Conservation (phyloP, 2,329 filamentous ascomycete species). For the Didymella segeticola region DNA sequence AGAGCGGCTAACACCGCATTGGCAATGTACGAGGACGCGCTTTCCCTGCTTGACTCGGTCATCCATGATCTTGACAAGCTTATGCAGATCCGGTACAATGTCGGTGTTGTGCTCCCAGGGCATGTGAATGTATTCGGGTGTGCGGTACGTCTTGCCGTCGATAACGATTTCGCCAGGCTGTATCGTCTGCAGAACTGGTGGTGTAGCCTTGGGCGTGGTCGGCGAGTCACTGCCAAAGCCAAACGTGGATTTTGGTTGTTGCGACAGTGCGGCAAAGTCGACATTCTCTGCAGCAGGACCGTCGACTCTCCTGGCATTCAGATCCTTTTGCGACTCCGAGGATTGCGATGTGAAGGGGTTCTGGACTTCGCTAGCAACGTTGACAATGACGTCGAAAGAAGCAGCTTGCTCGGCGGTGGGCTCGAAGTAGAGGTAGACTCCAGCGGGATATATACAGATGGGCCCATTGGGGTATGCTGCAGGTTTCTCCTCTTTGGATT, state of each 20-base stretch:
- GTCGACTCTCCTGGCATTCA: constrained; percentile 46
- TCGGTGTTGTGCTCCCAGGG: constrained; percentile 90
- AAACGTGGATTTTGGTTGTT: constrained; percentile 33
- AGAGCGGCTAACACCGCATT: constrained; percentile 84
- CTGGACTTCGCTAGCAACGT: constrained; percentile 80
- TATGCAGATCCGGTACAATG: constrained; percentile 78
- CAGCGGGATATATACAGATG: constrained; percentile 79
- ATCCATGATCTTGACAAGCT: constrained; percentile 78
- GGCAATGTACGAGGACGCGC: constrained; percentile 82
- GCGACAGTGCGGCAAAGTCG: constrained; percentile 44
- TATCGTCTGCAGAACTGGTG: constrained; percentile 48
- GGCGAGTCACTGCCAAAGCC: constrained; percentile 49
- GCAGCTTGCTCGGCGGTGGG: constrained; percentile 79
- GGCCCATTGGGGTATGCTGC: constrained; percentile 84
- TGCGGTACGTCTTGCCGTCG: constrained; percentile 43
- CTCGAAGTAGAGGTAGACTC: constrained; percentile 80
- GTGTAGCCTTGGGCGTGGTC: constrained; percentile 61
- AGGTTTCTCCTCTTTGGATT: constrained; percentile 72
- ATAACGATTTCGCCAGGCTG: constrained; percentile 35
- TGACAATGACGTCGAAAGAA: constrained; percentile 82
- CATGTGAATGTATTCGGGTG: constrained; percentile 85
- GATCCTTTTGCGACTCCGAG: constrained; percentile 40
- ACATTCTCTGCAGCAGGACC: constrained; percentile 45
- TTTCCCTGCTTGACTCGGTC: constrained; percentile 74
- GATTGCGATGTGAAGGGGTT: constrained; percentile 68